Evolutionary conservation across 1,284 basidiomycete species (phyloP).

Genomic region (Ustilago trichophora): DNA sequence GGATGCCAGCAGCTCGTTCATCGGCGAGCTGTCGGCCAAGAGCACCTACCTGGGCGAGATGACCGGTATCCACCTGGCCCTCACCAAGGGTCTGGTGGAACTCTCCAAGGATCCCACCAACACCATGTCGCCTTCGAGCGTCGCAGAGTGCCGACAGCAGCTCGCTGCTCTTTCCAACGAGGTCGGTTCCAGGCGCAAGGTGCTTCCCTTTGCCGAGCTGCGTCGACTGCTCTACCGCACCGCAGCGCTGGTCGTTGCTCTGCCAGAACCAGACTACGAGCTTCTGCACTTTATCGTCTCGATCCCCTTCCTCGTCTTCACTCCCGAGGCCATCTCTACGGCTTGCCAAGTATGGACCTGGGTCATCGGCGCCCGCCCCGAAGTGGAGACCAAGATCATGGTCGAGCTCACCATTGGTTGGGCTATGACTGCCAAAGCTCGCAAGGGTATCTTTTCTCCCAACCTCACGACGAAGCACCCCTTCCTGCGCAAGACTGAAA

Average conservation of each 20-base stretch:
- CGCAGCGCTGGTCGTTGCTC: conserved; percentile 70
- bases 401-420: conserved; percentile 87
- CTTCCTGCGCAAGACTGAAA: conserved; percentile 84
- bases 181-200: conserved; percentile 11
- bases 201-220: conserved; percentile 72
- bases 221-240: conserved; percentile 87
- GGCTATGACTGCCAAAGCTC: conserved; percentile 84
- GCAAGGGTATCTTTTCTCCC: conserved; percentile 66
- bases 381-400: conserved; percentile 79
- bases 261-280: conserved; percentile 76
- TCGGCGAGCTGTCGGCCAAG: conserved; percentile 59
- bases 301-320: conserved; percentile 88
- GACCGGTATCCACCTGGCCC: conserved; percentile 78
- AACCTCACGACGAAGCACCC: conserved; percentile 77
- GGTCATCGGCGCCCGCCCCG: conserved; percentile 87
- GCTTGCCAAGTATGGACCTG: conserved; percentile 97
- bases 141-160: conserved; percentile 76
- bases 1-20: conserved; percentile 60
- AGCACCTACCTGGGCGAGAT: conserved; percentile 74
- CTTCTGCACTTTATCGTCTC: conserved; percentile 87
- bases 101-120: conserved; percentile 73
- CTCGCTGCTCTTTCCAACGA: conserved; percentile 76
- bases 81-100: conserved; percentile 69
- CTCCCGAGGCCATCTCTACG: conserved; percentile 82
- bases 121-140: conserved; percentile 72